Evolutionary conservation across 768 basidiomycete species (phyloP), one percentile per base, ranked within the genome.

Genomic region (Fistulinella prunicolor): DNA sequence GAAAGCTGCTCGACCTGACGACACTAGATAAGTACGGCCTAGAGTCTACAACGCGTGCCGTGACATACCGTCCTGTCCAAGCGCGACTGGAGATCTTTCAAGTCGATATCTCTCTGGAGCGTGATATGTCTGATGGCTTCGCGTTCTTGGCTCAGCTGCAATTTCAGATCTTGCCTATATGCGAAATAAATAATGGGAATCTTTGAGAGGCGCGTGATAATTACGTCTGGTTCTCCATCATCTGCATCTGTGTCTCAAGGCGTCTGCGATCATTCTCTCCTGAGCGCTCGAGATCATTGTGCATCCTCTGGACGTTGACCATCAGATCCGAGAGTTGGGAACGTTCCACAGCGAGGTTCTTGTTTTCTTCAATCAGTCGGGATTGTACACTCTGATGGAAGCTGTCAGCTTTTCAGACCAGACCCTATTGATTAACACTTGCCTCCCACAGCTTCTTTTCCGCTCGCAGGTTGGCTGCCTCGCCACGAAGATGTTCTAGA

Each of bases 391-490:
- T 81, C 92, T 93, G 53, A 39, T 5, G 32, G 42, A 49, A 37
- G 38, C 43, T 6, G 10, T 60, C 38, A 60, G n/a, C 34, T 7
- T 44, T 22, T n/a, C 16, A 9, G 4, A 4, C 29, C 8, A 8
- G 8, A 19, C 4, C n/a, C 13, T 4, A n/a, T 19, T n/a, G 6
- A 50, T 2, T 29, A 30, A n/a, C 28, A 61, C 78, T 26, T 44
- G 89, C 92, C 84, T 91, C 89, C 86, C 88, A 92, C 29, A 94
- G 89, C 60, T 82, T 86, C 73, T 92, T 94, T 77, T 98, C 95
- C 0, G 93, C 94, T 36, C 87, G 82, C 16, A 96, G 77, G 63
- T 90, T 94, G 3, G 89, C 87, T 54, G 76, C 80, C 58, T 97
- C 94, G 55, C 88, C 90, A 9, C 90, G 82, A 32, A 93, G 71